Evolutionary conservation across 495 filamentous ascomycete species (phyloP), one percentile per base, ranked within the genome.

Genomic region (Aspergillus olivimuriae): DNA sequence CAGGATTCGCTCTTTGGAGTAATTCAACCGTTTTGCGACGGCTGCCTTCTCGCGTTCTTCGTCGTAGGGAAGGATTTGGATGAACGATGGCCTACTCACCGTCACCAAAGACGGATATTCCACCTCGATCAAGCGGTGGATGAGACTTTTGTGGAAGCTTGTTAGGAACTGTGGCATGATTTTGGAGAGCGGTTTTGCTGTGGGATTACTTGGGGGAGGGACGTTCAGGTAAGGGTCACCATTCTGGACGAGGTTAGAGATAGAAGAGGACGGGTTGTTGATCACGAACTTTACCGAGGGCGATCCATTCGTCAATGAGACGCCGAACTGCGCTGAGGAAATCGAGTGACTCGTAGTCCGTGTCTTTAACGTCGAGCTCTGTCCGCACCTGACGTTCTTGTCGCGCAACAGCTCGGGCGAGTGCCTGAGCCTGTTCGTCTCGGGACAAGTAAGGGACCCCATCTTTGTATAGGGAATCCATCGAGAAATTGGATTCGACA

Each of bases 371-470:
- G n/a, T 72, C 60, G 9, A 83, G 51, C 35, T 77, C 69, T 4
- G 31, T 36, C 5, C 11, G 26, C 7, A 67, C 54, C 10, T 70
- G 56, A 9, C 52, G 63, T 12, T 63, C 57, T 28, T 56, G 67
- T 42, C 40, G 51, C 34, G 54, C 49, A 2, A 31, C 21, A 4
- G 52, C 58, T 40, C 44, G 54, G 10, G 52, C 34, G 9, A 64
- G 52, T 4, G 75, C 72, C 21, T 53, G 30, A 2, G 60, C 53
- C 41, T 82, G 79, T 52, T 91, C 87, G 4, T 73, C 63, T 32
- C 75, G 72, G 18, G 82, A 86, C 4, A 94, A 61, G 57, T 91
- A 92, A 3, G 69, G 68, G 5, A 90, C 69, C 9, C 87, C 87
- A 8, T 65, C 50, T 0, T 50, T 67, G 52, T 82, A 81, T 2